These are phyloP conservation scores for Aspergillus ruber DNA, from an alignment of 2,329 filamentous ascomycete species.

Conservation along the genomic window DNA sequence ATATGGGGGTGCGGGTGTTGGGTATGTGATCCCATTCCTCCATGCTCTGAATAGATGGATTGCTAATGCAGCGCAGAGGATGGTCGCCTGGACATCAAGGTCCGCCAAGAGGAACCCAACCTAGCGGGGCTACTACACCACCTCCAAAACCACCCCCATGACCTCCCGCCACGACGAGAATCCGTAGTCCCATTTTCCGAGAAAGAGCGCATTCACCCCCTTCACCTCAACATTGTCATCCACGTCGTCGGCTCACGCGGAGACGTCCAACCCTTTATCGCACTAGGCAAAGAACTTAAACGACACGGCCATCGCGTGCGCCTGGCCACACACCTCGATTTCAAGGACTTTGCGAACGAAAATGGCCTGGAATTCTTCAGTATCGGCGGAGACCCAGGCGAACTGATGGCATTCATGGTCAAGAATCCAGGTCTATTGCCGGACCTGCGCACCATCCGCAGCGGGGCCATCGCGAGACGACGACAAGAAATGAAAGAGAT, in stretches of 20 bases:
- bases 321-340: conserved; percentile 65
- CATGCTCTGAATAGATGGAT: background rate
- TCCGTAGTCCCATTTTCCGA: background rate
- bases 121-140: conserved; percentile 60
- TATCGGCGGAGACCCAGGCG: conserved; percentile 68
- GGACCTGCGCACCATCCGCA: conserved; percentile 67
- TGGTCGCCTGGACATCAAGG: conserved; percentile 72
- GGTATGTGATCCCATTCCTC: conserved; percentile 4
- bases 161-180: conserved; percentile 3
- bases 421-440: conserved; percentile 84
- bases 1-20: conserved; percentile 15
- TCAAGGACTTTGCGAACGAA: conserved; percentile 62
- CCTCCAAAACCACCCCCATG: conserved; percentile 23
- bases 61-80: conserved; percentile 46
- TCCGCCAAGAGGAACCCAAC: conserved; percentile 62
- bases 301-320: conserved; percentile 66
- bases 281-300: conserved; percentile 59
- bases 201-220: conserved; percentile 5
- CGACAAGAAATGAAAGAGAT: conserved; percentile 71
- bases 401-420: conserved; percentile 85
- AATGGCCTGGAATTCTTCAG: conserved; percentile 69
- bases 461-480: conserved; percentile 68
- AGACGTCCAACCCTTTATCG: conserved; percentile 70
- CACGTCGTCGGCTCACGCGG: conserved; percentile 70
- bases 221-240: conserved; percentile 57